Conservation (phyloP, 306 rosid genomes). For the Rosa persica region DNA sequence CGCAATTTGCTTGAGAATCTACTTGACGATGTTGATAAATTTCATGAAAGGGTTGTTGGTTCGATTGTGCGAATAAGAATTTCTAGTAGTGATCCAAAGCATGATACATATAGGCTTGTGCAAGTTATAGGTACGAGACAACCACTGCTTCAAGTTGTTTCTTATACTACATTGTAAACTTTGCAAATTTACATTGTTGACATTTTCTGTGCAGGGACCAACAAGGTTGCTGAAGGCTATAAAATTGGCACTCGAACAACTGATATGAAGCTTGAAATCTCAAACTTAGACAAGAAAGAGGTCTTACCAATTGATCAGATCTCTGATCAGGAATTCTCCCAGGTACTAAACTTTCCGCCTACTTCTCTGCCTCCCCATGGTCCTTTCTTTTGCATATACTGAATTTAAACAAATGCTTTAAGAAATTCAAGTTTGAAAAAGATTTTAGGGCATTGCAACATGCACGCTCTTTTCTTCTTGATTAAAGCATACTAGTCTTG, state of each 20-base stretch:
- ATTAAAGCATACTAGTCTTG: neutral
- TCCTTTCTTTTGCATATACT: neutral
- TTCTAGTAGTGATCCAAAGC: conserved; percentile 66
- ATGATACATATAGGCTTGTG: conserved; percentile 88
- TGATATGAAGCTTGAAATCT: conserved; percentile 72
- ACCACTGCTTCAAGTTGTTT: conserved; percentile 17
- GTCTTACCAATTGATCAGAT: conserved; percentile 66
- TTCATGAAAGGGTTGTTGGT: conserved; percentile 73
- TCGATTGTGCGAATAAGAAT: conserved; percentile 85
- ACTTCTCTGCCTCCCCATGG: neutral
- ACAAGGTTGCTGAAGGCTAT: conserved; percentile 66
- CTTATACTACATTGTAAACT: conserved; percentile 7
- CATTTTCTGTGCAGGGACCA: conserved; percentile 66
- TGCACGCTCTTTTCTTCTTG: neutral
- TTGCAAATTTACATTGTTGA: conserved; percentile 21
- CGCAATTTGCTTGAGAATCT: conserved; percentile 66
- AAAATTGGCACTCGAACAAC: conserved; percentile 63
- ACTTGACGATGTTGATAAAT: conserved; percentile 56
- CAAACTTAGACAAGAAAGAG: conserved; percentile 81
- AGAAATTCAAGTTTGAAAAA: neutral
- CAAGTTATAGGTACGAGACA: conserved; percentile 76
- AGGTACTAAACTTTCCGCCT: conserved; percentile 48
- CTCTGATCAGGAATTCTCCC: conserved; percentile 83
- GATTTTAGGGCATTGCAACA: neutral
- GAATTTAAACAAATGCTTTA: neutral